Base-by-base conservation (phyloP, 495 filamentous ascomycete species). In the Aspergillus bridgeri region DNA sequence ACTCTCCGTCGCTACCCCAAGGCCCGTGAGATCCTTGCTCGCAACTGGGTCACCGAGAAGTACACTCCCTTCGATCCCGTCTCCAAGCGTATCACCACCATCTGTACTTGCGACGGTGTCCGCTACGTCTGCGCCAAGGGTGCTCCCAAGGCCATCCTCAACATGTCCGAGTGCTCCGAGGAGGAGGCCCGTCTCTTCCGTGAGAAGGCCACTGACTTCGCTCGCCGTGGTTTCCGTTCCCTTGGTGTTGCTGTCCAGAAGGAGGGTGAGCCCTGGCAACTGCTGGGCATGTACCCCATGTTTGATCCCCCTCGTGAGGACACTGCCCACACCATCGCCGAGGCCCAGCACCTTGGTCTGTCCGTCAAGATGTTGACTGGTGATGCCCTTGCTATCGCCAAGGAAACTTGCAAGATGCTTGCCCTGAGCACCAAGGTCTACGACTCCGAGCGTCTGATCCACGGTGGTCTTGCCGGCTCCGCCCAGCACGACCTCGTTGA, bases 371-470 rank as follows among this genome's bases (percentile, higher is more conserved):
- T 89, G 86, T 72, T 89, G 65, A 89, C 86, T 76, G 86, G 86
- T 86, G 86, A 89, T 69, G 86, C 86, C 54, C 87, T 89, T 65
- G 86, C 86, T 69, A 89, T 89, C 67, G 86, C 86, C 61, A 89
- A 89, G 76, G 86, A 89, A 76, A 89, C 86, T 65, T 89, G 86
- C 82, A 89, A 88, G 79, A 88, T 89, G 84, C 76, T 89, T 68
- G 86, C 86, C 65, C 81, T 89, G 49, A 83, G 83, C 66, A 89
- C 86, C 67, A 89, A 89, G 77, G 86, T 89, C 63, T 89, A 89
- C 80, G 86, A 89, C 77, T 89, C 86, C 50, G 81, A 87, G 63
- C 82, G 82, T 68, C 82, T 89, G 58, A 87, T 89, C 70, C 84
- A 88, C 72, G 85, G 86, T 79, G 86, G 86, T 78, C 83, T 89